Evolutionary conservation across 2,329 filamentous ascomycete genomes (phyloP), one percentile per base, ranked within the genome.

Genomic region (Cladophialophora yegresii): DNA sequence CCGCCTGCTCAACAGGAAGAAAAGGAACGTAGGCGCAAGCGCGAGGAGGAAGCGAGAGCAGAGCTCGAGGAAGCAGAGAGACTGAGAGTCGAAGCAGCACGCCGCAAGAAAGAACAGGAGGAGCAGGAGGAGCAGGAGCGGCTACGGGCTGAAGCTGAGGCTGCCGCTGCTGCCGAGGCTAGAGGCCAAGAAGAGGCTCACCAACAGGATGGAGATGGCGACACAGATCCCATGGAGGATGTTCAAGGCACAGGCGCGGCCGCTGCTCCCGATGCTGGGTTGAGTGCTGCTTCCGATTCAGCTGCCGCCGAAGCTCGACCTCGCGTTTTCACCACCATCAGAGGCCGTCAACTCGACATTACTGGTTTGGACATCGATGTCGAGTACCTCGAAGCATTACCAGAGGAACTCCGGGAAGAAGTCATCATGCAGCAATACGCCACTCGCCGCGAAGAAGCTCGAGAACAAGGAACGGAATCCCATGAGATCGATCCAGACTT

Each of bases 301-400:
- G 69, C 74, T 23, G 72, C 79, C 32, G 76, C 81, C 57, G 74
- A 80, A n/a, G 79, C 81, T 40, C 83, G 84, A 57, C 79, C 84
- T 53, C 89, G 93, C 54, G 84, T 96, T 32, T 89, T 88, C 71
- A 96, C 91, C 16, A 93, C 85, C 1, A 92, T 99, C 60, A 84
- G 93, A 65, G 93, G 93, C 28, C 89, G 90, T 68, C 88, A 95
- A 72, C 86, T 96, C 59, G 95, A 99, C 75, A 95, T 99, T 55
- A 99, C 95, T 0, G 91, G 91, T 66, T 84, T 99, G 67, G 93
- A 93, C 55, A 98, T 99, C 71, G 95, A 99, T 74, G 86, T 90
- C 16, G 93, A 96, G 62, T 99, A 97, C 77, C 85, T 99, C 6
- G 91, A 95, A 64, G 96, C 93, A n/a, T 81, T 99, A n/a, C 95